Percentiles rank a stretch among this genome's conserved stretches.
phyloP scores from a whole-genome alignment of 768 basidiomycete species.

The Cystofilobasidium ferigula region DNA sequence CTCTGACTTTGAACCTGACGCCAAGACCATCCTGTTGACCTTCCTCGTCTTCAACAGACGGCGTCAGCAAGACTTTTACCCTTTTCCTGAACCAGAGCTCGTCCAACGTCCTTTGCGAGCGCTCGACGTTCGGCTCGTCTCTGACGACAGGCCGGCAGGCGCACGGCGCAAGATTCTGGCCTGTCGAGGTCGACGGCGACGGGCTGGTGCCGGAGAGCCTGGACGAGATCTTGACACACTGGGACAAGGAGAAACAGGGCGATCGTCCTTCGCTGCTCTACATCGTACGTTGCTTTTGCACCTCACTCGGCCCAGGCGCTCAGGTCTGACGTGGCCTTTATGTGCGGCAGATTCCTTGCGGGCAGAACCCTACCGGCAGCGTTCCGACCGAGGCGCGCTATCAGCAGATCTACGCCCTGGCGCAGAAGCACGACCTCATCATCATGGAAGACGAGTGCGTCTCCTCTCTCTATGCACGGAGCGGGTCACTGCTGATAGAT shows the following conservation, averaged over 20 bases:
- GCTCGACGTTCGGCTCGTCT: conserved; percentile 44
- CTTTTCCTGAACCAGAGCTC: conserved; percentile 41
- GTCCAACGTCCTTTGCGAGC: conserved; percentile 42
- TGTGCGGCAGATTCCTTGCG: conserved; percentile 17
- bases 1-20: too few relatives aligned
- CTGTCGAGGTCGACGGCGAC: conserved; percentile 45
- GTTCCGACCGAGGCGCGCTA: conserved; percentile 45
- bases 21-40: not conserved
- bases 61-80: conserved; percentile 42
- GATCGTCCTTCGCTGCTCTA: conserved; percentile 47
- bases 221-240: conserved; percentile 42
- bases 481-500: too few relatives aligned
- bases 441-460: conserved; percentile 4
- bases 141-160: conserved; percentile 35
- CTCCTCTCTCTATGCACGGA: too few relatives aligned
- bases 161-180: conserved; percentile 43
- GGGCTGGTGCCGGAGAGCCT: conserved; percentile 47
- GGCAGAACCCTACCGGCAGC: conserved; percentile 48
- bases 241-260: conserved; percentile 44
- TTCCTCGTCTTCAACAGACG: not conserved
- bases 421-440: conserved; percentile 35
- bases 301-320: not conserved
- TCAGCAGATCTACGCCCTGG: conserved; percentile 45
- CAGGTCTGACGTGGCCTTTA: too few relatives aligned
- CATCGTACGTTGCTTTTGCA: conserved; percentile 32